Conservation (phyloP, 2,329 filamentous ascomycete species). For the Venturia asperata region DNA sequence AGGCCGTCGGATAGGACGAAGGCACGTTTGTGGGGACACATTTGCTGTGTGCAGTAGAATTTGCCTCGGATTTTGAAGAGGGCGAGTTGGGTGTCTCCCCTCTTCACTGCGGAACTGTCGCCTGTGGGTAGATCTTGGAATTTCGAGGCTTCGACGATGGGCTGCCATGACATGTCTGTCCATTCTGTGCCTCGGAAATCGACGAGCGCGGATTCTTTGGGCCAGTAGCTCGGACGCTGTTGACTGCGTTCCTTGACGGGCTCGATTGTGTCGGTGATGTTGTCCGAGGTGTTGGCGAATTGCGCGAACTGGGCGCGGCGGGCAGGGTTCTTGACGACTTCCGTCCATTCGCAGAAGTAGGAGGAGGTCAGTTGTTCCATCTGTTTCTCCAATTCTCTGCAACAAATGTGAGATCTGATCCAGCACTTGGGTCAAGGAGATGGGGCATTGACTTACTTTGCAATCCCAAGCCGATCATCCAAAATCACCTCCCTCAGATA, state of each 20-base stretch:
- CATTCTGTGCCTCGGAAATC: conserved; percentile 63
- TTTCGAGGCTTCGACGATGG: conserved; percentile 61
- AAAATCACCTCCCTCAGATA: conserved; percentile 78
- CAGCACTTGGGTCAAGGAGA: background rate
- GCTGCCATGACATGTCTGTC: conserved; percentile 70
- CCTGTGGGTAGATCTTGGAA: conserved; percentile 65
- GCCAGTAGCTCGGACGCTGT: conserved; percentile 68
- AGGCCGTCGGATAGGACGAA: conserved; percentile 84
- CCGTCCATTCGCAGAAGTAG: conserved; percentile 92
- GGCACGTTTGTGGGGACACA: conserved; percentile 87
- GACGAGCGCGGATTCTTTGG: conserved; percentile 57
- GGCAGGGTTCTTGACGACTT: conserved; percentile 63
- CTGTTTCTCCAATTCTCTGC: conserved; percentile 71
- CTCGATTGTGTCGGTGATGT: conserved; percentile 57
- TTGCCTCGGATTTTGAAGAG: conserved; percentile 74
- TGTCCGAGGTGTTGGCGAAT: conserved; percentile 74
- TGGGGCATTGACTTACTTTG: background rate
- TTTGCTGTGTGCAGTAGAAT: conserved; percentile 83
- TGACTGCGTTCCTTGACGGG: conserved; percentile 66
- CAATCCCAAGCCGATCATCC: conserved; percentile 76
- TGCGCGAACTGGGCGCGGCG: conserved; percentile 66
- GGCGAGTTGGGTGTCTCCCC: conserved; percentile 81
- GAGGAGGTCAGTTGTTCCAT: conserved; percentile 78
- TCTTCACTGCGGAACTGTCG: conserved; percentile 69
- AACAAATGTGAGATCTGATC: too few species aligned